phyloP scores from a whole-genome alignment of 2,329 filamentous ascomycete species.

The Chalara sp. region DNA sequence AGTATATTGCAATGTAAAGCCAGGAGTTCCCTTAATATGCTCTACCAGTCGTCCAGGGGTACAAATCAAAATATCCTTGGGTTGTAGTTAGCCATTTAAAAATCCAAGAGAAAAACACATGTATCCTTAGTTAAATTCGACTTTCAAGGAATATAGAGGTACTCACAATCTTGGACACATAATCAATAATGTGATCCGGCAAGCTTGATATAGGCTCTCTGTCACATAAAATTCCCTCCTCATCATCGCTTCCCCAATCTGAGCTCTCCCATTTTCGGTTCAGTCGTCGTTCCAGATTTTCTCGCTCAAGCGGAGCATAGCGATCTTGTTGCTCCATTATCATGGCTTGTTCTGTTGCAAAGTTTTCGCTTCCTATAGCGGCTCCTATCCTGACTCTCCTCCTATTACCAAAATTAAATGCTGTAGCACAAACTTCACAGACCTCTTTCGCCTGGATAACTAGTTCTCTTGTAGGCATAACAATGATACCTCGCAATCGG shows the following conservation, averaged over 20 bases:
- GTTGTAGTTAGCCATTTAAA: too few species aligned
- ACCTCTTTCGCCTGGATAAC: conserved; percentile 79
- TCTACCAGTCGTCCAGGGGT: conserved; percentile 90
- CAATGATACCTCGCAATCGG: conserved; percentile 69
- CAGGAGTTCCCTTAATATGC: conserved; percentile 76
- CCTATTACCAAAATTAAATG: conserved; percentile 45
- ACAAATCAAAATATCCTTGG: conserved; percentile 67
- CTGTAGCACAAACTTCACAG: conserved; percentile 65
- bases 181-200: conserved; percentile 57
- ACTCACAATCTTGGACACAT: conserved; percentile 59
- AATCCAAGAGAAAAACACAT: too few species aligned
- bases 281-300: conserved; percentile 31
- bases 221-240: conserved; percentile 27
- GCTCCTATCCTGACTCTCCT: conserved; percentile 74
- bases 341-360: conserved; percentile 56
- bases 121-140: too few species aligned
- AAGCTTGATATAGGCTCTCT: conserved; percentile 34
- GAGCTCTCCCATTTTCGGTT: conserved; percentile 40
- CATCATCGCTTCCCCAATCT: conserved; percentile 36
- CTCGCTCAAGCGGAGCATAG: conserved; percentile 60
- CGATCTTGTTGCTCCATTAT: conserved; percentile 58
- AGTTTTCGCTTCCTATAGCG: conserved; percentile 72
- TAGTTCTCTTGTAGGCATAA: conserved; percentile 85
- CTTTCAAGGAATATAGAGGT: too few species aligned
- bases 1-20: conserved; percentile 71